A percentile compares a stretch with the other conserved stretches of the same genome.
These are phyloP conservation scores for Knoxia roxburghii DNA, from an alignment of 257 asterid genomes.

Conservation along the genomic window DNA sequence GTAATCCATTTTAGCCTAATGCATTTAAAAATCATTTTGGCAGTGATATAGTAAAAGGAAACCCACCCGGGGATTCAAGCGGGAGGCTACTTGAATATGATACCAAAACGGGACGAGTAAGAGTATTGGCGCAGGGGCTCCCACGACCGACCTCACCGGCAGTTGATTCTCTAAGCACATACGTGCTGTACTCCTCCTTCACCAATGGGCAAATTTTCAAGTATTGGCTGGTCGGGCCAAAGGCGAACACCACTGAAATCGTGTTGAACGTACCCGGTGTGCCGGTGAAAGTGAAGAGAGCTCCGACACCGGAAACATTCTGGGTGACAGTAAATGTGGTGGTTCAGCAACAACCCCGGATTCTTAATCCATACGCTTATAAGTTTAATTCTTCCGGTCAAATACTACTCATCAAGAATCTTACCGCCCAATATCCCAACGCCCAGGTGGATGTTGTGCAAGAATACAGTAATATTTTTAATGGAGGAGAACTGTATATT, in stretches of 20 bases:
- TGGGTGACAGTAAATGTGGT: constrained; percentile 3
- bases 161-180: not conserved
- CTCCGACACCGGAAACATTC: not conserved
- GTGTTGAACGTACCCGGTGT: not conserved
- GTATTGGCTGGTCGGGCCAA: not conserved
- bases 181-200: not conserved
- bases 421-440: not conserved
- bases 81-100: not conserved
- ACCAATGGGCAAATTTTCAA: not conserved
- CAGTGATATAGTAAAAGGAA: no score
- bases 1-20: no score
- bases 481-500: not conserved
- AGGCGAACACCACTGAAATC: not conserved
- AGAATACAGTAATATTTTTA: not conserved
- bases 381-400: not conserved
- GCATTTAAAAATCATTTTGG: no score
- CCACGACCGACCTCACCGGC: not conserved
- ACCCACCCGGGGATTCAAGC: no score
- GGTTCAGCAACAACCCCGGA: not conserved
- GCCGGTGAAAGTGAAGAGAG: constrained; percentile 3
- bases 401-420: not conserved
- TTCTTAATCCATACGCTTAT: not conserved
- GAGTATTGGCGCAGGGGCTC: not conserved
- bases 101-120: not conserved
- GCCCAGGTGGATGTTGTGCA: not conserved